A percentile compares a stretch with the other conserved stretches of the same genome.
Conservation (phyloP, 208 protist genomes). For the Strigomonas culicis region DNA sequence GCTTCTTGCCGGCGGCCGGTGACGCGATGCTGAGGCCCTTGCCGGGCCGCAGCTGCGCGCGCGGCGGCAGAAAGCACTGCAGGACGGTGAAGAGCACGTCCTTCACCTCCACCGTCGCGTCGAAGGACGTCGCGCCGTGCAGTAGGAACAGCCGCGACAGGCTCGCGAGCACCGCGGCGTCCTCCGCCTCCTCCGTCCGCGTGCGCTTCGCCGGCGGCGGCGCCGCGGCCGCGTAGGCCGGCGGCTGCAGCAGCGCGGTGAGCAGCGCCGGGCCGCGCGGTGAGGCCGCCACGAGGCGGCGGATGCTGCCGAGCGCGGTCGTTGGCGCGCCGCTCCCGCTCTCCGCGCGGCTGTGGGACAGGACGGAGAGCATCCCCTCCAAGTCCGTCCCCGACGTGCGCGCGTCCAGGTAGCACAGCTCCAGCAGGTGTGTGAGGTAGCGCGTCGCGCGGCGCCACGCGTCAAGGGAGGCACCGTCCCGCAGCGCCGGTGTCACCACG, state of each 20-base stretch:
- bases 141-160: constrained; percentile 14
- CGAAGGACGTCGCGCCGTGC: constrained; percentile 21
- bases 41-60: too few species aligned
- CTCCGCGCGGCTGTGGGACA: constrained; percentile 50
- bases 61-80: constrained; percentile 28
- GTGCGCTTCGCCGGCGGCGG: neutral
- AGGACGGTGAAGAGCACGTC: constrained; percentile 26
- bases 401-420: constrained; percentile 40
- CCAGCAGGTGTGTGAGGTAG: constrained; percentile 41
- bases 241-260: neutral
- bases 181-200: neutral
- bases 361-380: constrained; percentile 53
- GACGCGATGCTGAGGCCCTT: too few species aligned
- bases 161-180: constrained; percentile 1
- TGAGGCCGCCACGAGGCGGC: neutral
- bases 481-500: constrained; percentile 17
- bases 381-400: constrained; percentile 57
- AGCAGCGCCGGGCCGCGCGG: too few species aligned
- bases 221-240: neutral
- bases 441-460: constrained; percentile 33
- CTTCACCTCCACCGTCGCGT: constrained; percentile 24
- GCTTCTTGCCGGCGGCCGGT: too few species aligned
- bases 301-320: neutral
- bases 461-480: constrained; percentile 20
- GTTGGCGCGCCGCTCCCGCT: constrained; percentile 8